Conservation (phyloP, 2,329 filamentous ascomycete species). For the Chrysosporium keratinophilum region DNA sequence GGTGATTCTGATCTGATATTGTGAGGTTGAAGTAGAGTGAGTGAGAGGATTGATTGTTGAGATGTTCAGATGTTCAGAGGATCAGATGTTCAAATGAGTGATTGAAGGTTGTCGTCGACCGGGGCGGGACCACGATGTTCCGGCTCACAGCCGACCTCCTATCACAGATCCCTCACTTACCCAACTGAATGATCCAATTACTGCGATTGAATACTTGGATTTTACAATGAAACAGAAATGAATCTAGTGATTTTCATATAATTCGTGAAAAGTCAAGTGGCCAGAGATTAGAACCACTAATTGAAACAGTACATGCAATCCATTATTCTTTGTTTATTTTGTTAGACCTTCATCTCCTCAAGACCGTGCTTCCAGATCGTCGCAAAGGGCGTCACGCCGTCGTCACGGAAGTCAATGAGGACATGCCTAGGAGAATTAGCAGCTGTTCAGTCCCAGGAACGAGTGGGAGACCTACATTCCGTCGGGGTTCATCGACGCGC, state of each 20-base stretch:
- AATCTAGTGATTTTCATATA: background rate
- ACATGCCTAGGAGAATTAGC: constrained; percentile 51
- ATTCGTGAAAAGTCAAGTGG: background rate
- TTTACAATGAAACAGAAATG: background rate
- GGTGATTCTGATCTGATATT: constrained; percentile 16
- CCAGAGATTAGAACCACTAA: background rate
- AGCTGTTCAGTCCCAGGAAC: background rate
- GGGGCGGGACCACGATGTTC: too few species aligned
- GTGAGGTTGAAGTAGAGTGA: too few species aligned
- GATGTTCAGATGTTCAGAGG: too few species aligned
- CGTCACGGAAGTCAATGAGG: constrained; percentile 95
- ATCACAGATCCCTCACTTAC: too few species aligned
- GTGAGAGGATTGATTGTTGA: background rate
- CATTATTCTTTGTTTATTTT: background rate
- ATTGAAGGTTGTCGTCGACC: too few species aligned
- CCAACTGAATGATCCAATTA: too few species aligned
- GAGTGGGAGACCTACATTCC: constrained; percentile 64
- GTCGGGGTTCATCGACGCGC: constrained; percentile 84
- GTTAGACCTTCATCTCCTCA: constrained; percentile 79
- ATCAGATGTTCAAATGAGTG: too few species aligned
- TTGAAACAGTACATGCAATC: background rate
- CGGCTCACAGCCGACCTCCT: too few species aligned
- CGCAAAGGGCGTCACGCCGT: constrained; percentile 81
- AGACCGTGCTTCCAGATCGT: constrained; percentile 94
- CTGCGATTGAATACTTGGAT: too few species aligned